Base-by-base conservation (phyloP, 228 moss, liverwort and hornwort species). In the Sphagnum fallax region DNA sequence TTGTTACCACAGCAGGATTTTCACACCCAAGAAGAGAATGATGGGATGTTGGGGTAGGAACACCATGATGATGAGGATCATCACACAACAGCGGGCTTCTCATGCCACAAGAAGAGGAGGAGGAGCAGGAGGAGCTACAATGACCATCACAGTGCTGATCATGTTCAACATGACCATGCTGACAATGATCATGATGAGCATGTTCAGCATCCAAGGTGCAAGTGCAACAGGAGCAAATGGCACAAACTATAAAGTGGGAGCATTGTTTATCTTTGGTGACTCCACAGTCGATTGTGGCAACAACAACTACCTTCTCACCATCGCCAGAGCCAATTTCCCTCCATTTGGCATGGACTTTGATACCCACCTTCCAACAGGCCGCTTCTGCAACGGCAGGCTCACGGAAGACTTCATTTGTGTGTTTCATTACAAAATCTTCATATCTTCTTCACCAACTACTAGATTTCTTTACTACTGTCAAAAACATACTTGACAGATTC, bases 251-350 rank as follows among this genome's bases (percentile, higher is more conserved):
- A 32, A 2, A 55, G 74, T 71, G 14, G 74, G 74, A 59, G 83
- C 77, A 9, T 52, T 83, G 4, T 77, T 79, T 50, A 64, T 83
- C 16, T 74, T 83, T 47, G 83, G 83, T 5, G 83, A 83, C 69
- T 83, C 83, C 4, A 80, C 83, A 48, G 83, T 73, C 59, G 83
- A 83, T 52, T 79, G 60, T 3, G 83, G 83, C 13, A 83, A 83
- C n/a, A 83, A 83, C 76, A 83, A 83, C 64, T 4, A 69, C 50
- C 76, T 77, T 50, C 5, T 4, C 8, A 77, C 80, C 5, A 16
- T 74, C n/a, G 77, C 80, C 13, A 71, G 72, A 58, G 76, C 76
- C 47, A 77, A 74, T 10, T 80, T 75, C 65, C 63, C 58, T 52
- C 83, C 83, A 16, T 83, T 79, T 15, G 83, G 83, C 10, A 67